A percentile compares a stretch with the other conserved stretches of the same genome.
Evolutionary conservation across 129 eudicot species (phyloP).

Genomic region (Sambucus nigra): DNA sequence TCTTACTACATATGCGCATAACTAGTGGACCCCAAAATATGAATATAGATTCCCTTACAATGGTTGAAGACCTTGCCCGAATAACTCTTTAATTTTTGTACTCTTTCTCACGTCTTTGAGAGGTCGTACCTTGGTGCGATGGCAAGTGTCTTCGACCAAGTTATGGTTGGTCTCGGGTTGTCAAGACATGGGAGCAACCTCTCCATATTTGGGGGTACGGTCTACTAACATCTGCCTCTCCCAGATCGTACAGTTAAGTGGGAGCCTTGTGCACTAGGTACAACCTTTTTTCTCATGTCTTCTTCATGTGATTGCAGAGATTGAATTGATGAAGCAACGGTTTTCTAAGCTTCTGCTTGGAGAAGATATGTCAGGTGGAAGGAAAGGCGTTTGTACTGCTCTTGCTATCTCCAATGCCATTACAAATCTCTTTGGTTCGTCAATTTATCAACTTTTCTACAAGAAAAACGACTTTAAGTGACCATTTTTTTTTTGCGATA

Average conservation of each 20-base stretch:
- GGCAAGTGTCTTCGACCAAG: no score
- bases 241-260: not conserved
- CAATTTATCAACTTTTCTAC: slow-evolving; percentile 7
- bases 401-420: slow-evolving; percentile 80
- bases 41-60: no score
- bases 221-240: not conserved
- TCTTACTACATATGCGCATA: no score
- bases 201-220: not conserved
- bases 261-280: no score
- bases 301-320: slow-evolving; percentile 27
- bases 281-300: slow-evolving; percentile 2
- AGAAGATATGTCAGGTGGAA: slow-evolving; percentile 79
- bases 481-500: not conserved
- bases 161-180: no score
- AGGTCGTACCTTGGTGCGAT: no score
- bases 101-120: no score
- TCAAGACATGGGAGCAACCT: no score
- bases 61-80: no score
- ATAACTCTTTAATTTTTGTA: no score
- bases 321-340: slow-evolving; percentile 58
- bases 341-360: slow-evolving; percentile 74
- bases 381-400: slow-evolving; percentile 67
- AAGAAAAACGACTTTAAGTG: no score
- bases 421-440: slow-evolving; percentile 67
- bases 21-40: no score